These are phyloP conservation scores for Viola odorata DNA, from an alignment of 345 rosid species.

Conservation along the genomic window DNA sequence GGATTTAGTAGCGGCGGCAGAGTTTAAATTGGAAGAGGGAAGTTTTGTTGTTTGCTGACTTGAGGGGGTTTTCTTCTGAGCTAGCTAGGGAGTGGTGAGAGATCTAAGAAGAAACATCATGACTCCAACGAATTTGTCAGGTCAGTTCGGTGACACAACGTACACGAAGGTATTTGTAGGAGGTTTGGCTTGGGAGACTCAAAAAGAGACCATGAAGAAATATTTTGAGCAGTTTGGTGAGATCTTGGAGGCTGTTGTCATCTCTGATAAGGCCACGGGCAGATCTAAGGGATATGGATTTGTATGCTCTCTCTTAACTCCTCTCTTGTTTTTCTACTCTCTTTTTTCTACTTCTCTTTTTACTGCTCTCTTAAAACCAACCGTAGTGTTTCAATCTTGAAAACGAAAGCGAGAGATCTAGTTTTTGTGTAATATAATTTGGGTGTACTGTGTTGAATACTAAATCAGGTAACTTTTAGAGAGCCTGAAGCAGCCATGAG, in stretches of 20 bases:
- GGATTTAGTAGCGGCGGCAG: not conserved
- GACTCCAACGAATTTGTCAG: slow-evolving; percentile 42
- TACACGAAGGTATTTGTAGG: slow-evolving; percentile 96
- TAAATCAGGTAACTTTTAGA: slow-evolving; percentile 74
- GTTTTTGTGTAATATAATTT: no score
- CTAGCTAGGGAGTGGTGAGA: not conserved
- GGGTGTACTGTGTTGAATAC: no score
- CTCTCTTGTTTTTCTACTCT: not conserved
- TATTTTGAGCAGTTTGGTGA: slow-evolving; percentile 97
- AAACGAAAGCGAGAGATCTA: not conserved
- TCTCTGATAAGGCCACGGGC: slow-evolving; percentile 92
- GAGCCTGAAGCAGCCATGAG: slow-evolving; percentile 93
- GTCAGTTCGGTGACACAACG: slow-evolving; percentile 86
- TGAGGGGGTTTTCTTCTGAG: slow-evolving; percentile 3
- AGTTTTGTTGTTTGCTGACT: slow-evolving; percentile 11
- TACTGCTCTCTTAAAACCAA: not conserved
- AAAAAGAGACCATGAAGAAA: slow-evolving; percentile 84
- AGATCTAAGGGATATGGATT: slow-evolving; percentile 99
- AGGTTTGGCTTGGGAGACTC: slow-evolving; percentile 98
- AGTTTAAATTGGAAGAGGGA: not conserved
- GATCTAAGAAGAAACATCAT: slow-evolving; percentile 26
- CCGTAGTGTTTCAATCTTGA: not conserved
- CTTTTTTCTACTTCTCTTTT: not conserved
- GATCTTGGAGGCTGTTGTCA: slow-evolving; percentile 97
- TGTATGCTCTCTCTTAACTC: slow-evolving; percentile 36